These are phyloP conservation scores for Phytopythium oedochilum DNA, from an alignment of 352 stramenopile genomes.

Conservation along the genomic window DNA sequence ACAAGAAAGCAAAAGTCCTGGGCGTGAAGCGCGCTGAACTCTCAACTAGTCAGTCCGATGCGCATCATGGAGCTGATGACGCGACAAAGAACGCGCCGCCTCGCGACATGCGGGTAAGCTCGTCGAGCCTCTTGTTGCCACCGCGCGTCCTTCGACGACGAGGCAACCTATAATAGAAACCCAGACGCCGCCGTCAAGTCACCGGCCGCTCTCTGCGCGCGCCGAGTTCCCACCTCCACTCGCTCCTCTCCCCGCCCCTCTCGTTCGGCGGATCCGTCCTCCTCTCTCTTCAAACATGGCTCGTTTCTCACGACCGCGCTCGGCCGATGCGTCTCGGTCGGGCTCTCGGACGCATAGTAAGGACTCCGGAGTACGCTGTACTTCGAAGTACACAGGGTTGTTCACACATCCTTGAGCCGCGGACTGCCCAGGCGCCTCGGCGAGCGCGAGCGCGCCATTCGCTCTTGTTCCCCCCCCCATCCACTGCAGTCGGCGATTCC, in stretches of 20 bases:
- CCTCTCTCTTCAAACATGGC: constrained; percentile 5
- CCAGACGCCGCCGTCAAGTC: not conserved
- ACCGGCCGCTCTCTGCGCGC: constrained; percentile 1
- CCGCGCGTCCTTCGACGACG: not conserved
- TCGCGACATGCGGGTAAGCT: no score
- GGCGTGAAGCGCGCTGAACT: not conserved
- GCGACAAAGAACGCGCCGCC: constrained; percentile 1
- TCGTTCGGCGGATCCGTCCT: not conserved
- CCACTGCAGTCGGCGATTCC: no score
- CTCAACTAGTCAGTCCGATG: not conserved
- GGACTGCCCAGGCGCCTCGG: no score
- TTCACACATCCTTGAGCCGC: no score
- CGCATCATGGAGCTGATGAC: not conserved
- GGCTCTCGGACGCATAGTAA: no score
- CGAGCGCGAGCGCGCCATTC: no score
- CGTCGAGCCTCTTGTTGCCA: no score
- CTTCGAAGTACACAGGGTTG: no score
- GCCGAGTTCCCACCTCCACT: constrained; percentile 2
- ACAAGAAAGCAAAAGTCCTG: no score
- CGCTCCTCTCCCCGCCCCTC: not conserved
- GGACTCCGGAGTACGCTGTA: no score
- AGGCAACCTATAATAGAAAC: not conserved
- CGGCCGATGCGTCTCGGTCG: not conserved
- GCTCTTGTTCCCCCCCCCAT: no score
- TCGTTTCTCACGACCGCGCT: not conserved